Conservation (phyloP, 768 basidiomycete genomes). For the Lentinus brumalis region DNA sequence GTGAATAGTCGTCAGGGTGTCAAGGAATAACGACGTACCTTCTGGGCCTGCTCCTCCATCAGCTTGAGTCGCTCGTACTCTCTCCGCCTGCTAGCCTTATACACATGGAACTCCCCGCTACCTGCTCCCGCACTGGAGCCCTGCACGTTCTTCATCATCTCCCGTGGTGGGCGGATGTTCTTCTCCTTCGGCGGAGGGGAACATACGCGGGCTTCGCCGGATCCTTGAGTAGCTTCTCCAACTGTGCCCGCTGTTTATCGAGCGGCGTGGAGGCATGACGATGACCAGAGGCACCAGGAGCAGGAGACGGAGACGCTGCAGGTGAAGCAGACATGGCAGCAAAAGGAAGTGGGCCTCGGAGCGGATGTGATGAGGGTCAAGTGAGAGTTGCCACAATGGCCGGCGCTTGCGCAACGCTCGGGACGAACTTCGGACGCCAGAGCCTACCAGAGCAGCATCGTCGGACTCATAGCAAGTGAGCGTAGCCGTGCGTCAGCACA, state of each 20-base stretch:
- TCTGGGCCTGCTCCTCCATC: slow-evolving; percentile 79
- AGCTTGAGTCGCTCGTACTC: slow-evolving; percentile 95
- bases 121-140: slow-evolving; percentile 97
- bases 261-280: slow-evolving; percentile 53
- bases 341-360: neutral
- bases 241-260: slow-evolving; percentile 62
- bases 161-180: slow-evolving; percentile 76
- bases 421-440: too few species aligned
- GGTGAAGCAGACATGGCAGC: slow-evolving; percentile 31
- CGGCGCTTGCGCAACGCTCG: too few species aligned
- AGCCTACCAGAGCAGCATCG: too few species aligned
- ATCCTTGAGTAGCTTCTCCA: slow-evolving; percentile 88
- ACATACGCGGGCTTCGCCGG: slow-evolving; percentile 81
- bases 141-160: slow-evolving; percentile 99
- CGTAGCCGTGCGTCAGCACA: too few species aligned
- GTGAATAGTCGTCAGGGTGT: neutral
- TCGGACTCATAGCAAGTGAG: too few species aligned
- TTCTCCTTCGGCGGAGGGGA: slow-evolving; percentile 85
- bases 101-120: slow-evolving; percentile 97
- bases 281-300: slow-evolving; percentile 16
- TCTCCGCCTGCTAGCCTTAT: slow-evolving; percentile 90
- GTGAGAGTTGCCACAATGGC: neutral
- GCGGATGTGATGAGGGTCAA: neutral
- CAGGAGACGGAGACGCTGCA: slow-evolving; percentile 27
- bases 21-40: slow-evolving; percentile 49